These are phyloP conservation scores for Eragrostis nindensis DNA, from an alignment of 176 grass and related monocot genomes.

Conservation along the genomic window DNA sequence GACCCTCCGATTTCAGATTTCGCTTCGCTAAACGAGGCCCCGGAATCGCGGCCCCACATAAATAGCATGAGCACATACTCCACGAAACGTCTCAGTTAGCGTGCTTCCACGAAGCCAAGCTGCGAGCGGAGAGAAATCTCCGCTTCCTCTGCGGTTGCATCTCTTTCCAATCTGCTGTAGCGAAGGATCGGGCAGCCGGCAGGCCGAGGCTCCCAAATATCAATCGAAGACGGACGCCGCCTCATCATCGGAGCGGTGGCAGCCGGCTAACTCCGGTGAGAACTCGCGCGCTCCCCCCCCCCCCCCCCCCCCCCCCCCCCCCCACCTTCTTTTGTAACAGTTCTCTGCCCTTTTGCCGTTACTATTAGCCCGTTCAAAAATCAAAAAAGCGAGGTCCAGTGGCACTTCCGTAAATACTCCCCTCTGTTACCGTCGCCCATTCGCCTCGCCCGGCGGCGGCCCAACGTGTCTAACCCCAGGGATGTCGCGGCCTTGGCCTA, in stretches of 20 bases:
- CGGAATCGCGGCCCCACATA: not conserved
- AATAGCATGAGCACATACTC: not conserved
- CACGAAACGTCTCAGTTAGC: not conserved
- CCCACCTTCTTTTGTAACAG: too few relatives aligned
- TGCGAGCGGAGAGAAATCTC: not conserved
- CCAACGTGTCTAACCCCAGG: not conserved
- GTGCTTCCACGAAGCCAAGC: not conserved
- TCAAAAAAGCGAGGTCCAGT: conserved; percentile 3
- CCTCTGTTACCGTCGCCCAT: not conserved
- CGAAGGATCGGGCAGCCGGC: not conserved
- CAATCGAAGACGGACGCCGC: not conserved
- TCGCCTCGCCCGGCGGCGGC: not conserved
- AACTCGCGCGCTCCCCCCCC: too few relatives aligned
- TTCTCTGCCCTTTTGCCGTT: not conserved
- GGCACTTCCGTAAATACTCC: conserved; percentile 15
- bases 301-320: too few relatives aligned
- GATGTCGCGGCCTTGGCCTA: too few relatives aligned
- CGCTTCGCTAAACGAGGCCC: not conserved
- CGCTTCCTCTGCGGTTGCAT: not conserved
- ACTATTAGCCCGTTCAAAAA: too few relatives aligned
- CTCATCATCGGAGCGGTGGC: not conserved
- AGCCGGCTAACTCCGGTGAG: conserved; percentile 29
- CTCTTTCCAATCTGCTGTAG: not conserved
- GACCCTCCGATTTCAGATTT: not conserved
- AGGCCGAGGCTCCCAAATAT: not conserved